phyloP scores from a whole-genome alignment of 495 filamentous ascomycete genomes.

The Extremus antarcticus region DNA sequence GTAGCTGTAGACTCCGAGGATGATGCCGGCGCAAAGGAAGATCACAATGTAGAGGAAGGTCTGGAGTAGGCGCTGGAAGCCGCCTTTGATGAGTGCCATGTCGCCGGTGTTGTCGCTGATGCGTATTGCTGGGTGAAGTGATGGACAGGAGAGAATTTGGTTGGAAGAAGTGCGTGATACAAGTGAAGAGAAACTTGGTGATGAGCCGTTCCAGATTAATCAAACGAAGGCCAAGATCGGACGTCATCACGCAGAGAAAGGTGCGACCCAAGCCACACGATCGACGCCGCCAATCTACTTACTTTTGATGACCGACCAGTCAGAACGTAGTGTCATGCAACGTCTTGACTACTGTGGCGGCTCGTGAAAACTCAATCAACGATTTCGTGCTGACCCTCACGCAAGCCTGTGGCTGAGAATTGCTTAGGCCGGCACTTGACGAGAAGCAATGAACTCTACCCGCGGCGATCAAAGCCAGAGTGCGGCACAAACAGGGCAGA shows the following conservation, averaged over 20 bases:
- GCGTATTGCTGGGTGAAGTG: not conserved
- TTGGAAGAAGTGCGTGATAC: not conserved
- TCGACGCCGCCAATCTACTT: too few species aligned
- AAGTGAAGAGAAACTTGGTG: not conserved
- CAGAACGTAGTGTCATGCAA: too few species aligned
- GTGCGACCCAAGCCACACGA: too few species aligned
- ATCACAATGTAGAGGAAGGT: slow-evolving; percentile 40
- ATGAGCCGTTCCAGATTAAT: too few species aligned
- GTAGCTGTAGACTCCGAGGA: slow-evolving; percentile 74
- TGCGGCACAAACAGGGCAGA: not conserved
- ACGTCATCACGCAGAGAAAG: too few species aligned
- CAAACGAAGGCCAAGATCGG: too few species aligned
- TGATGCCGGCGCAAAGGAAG: slow-evolving; percentile 57
- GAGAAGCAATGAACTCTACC: not conserved
- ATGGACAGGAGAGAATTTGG: not conserved
- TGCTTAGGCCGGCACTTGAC: not conserved
- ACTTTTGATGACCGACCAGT: too few species aligned
- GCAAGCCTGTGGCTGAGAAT: not conserved
- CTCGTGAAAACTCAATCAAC: too few species aligned
- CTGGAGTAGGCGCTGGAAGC: slow-evolving; percentile 17
- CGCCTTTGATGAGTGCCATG: slow-evolving; percentile 19
- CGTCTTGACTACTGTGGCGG: too few species aligned
- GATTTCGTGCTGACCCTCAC: too few species aligned
- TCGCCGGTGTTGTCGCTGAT: not conserved
- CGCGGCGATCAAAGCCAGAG: not conserved